These are phyloP conservation scores for Ustilago nuda DNA, from an alignment of 1,284 basidiomycete genomes.

Conservation along the genomic window DNA sequence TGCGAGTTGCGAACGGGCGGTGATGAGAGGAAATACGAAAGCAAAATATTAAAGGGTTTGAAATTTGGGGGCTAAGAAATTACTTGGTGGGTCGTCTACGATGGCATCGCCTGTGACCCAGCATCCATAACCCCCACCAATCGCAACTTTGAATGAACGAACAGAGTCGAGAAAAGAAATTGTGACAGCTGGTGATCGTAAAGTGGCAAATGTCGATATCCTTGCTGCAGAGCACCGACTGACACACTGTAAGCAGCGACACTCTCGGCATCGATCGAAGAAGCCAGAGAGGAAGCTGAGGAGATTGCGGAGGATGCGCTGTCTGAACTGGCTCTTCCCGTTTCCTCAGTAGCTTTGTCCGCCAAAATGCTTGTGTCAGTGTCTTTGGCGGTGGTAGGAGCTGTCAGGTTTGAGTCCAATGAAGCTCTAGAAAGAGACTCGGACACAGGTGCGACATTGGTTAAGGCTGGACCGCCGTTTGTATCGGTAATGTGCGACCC, in stretches of 20 bases:
- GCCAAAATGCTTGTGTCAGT: not conserved
- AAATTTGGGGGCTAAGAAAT: not conserved
- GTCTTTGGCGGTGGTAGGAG: conserved; percentile 3
- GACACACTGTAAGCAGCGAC: conserved; percentile 47
- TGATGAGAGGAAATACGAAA: not conserved
- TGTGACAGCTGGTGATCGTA: conserved; percentile 64
- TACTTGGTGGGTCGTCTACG: not conserved
- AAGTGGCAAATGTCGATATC: conserved; percentile 64
- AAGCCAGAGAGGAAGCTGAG: conserved; percentile 17
- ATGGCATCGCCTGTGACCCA: conserved; percentile 4
- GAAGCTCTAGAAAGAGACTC: conserved; percentile 12
- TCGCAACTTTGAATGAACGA: conserved; percentile 53
- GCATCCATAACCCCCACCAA: conserved; percentile 46
- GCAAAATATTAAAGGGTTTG: not conserved
- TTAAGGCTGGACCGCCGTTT: not conserved
- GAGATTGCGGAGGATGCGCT: conserved; percentile 27
- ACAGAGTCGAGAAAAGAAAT: conserved; percentile 64
- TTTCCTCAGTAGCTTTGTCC: not conserved
- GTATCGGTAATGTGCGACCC: not conserved
- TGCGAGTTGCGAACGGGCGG: not conserved
- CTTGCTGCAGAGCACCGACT: conserved; percentile 53
- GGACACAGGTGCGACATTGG: conserved; percentile 1
- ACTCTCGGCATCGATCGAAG: conserved; percentile 46
- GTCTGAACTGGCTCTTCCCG: not conserved
- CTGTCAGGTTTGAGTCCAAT: not conserved